Percentiles rank a stretch among this genome's conserved stretches.
phyloP scores from a whole-genome alignment of 495 filamentous ascomycete genomes.

The Hyaloscypha hepaticicola region DNA sequence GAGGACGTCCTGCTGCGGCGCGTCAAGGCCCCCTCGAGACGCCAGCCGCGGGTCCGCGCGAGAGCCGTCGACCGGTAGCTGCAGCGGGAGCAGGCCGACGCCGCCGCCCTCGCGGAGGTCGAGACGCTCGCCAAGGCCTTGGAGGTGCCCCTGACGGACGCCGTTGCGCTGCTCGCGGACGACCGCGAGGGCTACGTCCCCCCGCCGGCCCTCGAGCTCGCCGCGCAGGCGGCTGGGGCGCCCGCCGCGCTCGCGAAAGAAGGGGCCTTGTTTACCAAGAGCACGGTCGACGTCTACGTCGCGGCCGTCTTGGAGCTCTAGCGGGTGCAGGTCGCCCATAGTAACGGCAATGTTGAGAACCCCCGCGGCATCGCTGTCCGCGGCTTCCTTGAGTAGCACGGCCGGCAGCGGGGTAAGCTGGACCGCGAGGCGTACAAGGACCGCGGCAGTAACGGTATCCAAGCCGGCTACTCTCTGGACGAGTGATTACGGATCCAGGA shows the following conservation, averaged over 20 bases:
- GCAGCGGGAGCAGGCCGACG: background rate
- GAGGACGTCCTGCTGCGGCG: background rate
- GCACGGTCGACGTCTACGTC: background rate
- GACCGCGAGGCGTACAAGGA: background rate
- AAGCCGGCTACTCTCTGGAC: background rate
- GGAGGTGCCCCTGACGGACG: background rate
- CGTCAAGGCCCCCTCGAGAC: background rate
- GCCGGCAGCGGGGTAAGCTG: background rate
- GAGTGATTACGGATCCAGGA: background rate
- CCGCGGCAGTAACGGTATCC: background rate
- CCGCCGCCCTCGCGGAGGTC: background rate
- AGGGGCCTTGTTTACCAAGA: background rate
- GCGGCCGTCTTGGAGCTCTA: constrained; percentile 6
- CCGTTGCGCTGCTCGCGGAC: background rate
- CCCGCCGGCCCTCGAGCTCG: background rate
- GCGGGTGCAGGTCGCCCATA: background rate
- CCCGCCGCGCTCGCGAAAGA: too few species aligned
- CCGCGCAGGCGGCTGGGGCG: background rate
- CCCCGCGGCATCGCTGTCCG: background rate
- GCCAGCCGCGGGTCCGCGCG: background rate
- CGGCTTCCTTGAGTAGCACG: background rate
- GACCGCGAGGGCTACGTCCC: constrained; percentile 1
- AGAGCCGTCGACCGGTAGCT: background rate
- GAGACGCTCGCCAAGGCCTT: background rate
- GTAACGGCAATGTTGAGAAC: background rate